These are phyloP conservation scores for Dentipellis sp. DNA, from an alignment of 768 basidiomycete genomes.

Conservation along the genomic window DNA sequence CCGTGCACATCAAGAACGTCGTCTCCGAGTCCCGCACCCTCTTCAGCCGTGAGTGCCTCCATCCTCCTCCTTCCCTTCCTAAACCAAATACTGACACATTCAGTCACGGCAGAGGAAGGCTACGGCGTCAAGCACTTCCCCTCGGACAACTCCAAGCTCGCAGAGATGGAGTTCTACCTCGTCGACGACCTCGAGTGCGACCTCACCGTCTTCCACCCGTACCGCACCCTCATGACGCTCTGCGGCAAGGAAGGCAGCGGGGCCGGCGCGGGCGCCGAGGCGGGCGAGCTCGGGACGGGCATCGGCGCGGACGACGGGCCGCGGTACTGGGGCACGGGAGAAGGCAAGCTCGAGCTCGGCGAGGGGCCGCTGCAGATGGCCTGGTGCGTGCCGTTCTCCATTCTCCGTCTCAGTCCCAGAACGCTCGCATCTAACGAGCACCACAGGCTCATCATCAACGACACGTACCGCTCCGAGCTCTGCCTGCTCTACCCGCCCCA, in stretches of 20 bases:
- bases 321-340: constrained; percentile 73
- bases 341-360: constrained; percentile 70
- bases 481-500: constrained; percentile 95
- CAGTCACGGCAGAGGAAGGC: constrained; percentile 36
- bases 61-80: background rate
- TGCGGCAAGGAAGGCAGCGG: constrained; percentile 51
- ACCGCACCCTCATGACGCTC: constrained; percentile 75
- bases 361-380: constrained; percentile 77
- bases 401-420: too few species aligned
- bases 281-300: constrained; percentile 42
- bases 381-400: constrained; percentile 62
- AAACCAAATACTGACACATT: background rate
- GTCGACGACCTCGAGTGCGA: constrained; percentile 96
- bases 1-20: constrained; percentile 89
- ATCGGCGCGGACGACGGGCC: constrained; percentile 46
- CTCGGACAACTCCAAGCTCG: constrained; percentile 82
- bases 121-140: constrained; percentile 76
- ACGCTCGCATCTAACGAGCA: background rate
- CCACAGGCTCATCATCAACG: constrained; percentile 89
- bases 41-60: constrained; percentile 51
- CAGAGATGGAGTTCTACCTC: constrained; percentile 99
- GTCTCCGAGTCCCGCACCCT: constrained; percentile 72
- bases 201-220: constrained; percentile 87
- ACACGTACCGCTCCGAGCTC: constrained; percentile 88
- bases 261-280: constrained; percentile 37